Evolutionary conservation across 352 stramenopile genomes (phyloP).

Genomic region (Pythium apleroticum): DNA sequence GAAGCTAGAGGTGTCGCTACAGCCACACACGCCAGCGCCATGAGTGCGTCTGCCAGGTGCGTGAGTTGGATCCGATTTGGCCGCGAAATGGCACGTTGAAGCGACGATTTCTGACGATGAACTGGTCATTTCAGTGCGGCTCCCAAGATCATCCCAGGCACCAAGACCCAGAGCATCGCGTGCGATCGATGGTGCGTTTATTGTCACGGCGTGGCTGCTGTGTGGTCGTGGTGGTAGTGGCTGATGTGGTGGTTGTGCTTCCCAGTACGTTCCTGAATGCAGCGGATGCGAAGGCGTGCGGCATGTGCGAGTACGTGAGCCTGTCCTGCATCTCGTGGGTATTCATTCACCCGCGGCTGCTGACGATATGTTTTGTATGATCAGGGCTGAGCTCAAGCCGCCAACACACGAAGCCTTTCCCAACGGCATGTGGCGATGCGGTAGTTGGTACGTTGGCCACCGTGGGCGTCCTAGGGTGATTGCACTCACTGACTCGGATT

Average conservation of each 20-base stretch:
- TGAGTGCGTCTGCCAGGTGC: neutral
- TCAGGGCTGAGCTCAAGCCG: slow-evolving; percentile 57
- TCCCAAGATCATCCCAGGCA: slow-evolving; percentile 58
- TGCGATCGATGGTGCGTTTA: slow-evolving; percentile 52
- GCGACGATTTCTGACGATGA: neutral
- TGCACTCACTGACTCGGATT: neutral
- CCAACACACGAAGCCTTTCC: slow-evolving; percentile 65
- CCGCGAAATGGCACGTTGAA: slow-evolving; percentile 8
- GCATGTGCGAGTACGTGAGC: slow-evolving; percentile 66
- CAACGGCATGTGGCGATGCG: slow-evolving; percentile 74
- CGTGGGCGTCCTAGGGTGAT: neutral
- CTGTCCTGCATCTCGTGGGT: neutral
- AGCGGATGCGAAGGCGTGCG: slow-evolving; percentile 48
- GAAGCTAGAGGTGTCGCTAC: neutral
- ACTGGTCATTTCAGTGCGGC: neutral
- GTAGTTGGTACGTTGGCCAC: slow-evolving; percentile 47
- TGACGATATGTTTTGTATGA: neutral
- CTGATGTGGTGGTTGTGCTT: slow-evolving; percentile 1
- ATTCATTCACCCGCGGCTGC: neutral
- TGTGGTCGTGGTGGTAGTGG: neutral
- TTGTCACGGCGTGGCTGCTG: neutral
- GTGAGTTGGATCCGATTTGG: neutral
- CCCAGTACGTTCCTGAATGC: slow-evolving; percentile 72
- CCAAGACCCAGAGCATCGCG: slow-evolving; percentile 53
- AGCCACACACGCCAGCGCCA: neutral